A percentile compares a stretch with the other conserved stretches of the same genome.
Evolutionary conservation across 371 early-diverging fungal species (phyloP).

Genomic region (Mortierella polycephala): DNA sequence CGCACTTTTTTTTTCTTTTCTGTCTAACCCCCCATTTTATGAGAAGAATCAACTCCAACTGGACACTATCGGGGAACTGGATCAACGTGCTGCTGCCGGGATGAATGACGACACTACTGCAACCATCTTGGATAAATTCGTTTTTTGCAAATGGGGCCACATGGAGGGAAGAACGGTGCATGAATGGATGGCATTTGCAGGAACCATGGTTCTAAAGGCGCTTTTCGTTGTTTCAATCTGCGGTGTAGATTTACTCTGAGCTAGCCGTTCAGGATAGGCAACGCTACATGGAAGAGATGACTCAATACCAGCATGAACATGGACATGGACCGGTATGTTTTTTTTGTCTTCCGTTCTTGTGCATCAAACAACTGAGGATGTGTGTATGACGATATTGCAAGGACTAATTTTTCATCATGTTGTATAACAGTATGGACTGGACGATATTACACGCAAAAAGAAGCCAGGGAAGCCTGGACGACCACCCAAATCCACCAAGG

Average conservation of each 20-base stretch:
- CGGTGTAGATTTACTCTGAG: slow-evolving; percentile 45
- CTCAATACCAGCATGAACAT: slow-evolving; percentile 28
- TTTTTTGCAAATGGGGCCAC: neutral
- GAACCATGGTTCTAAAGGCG: neutral
- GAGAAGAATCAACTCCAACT: neutral
- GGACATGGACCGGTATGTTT: slow-evolving; percentile 13
- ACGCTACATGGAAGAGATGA: slow-evolving; percentile 37
- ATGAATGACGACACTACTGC: too few relatives aligned
- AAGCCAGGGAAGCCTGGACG: slow-evolving; percentile 33
- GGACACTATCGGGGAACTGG: neutral
- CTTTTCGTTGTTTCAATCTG: neutral
- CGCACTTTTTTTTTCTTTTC: neutral
- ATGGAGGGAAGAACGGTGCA: too few relatives aligned
- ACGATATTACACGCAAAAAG: slow-evolving; percentile 23
- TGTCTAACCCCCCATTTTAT: neutral
- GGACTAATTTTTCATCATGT: neutral
- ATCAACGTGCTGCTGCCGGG: too few relatives aligned
- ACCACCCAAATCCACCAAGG: slow-evolving; percentile 28
- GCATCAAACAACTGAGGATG: too few relatives aligned
- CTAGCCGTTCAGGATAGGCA: slow-evolving; percentile 35
- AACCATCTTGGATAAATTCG: neutral
- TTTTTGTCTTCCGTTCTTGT: neutral
- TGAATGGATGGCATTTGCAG: too few relatives aligned
- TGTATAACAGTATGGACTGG: slow-evolving; percentile 3
- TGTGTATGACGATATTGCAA: neutral